Evolutionary conservation across 2,329 filamentous ascomycete species (phyloP), one percentile per base, ranked within the genome.

Genomic region (Microdochium bolleyi): DNA sequence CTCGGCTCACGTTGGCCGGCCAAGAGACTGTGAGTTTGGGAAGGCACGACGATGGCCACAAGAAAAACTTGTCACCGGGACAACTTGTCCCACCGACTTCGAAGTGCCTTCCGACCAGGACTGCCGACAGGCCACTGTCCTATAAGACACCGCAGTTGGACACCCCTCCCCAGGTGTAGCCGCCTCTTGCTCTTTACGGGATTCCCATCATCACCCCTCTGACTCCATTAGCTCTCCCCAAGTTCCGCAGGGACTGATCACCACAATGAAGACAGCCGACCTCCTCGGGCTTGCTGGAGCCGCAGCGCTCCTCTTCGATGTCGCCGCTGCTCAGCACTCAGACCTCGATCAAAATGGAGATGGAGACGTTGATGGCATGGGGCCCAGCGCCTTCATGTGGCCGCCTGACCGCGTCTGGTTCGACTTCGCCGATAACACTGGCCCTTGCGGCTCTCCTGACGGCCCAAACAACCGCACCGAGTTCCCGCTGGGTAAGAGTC

Each of bases 391-490:
- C 53, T 82, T 85, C 61, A 69, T 84, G 65, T 85, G 81, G 80
- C 82, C 81, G 3, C 61, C 70, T 14, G 80, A 84, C 63, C 71
- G 81, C 51, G 67, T 70, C 41, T 85, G 80, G 80, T 70, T 70
- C 50, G 76, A 73, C 27, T 70, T 71, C 13, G 65, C 73, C 37
- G 81, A 84, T 60, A 83, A 83, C 59, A 77, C 63, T 4, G 70
- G 74, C 7, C 82, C 82, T 0, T 85, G 82, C 59, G 81, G 82
- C 51, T 81, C 78, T 11, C 65, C 68, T 11, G 68, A 71, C 16
- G 67, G 70, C 1, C 67, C 73, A 2, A 66, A 64, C 0, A 79
- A 79, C 55, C 69, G 82, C 52, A 83, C 79, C 0, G 61, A 73
- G 3, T 84, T 83, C 56, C 82, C 82, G 24, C 59, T 85, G 22